Percentiles rank a stretch among this genome's conserved stretches.
These are phyloP conservation scores for Dissoconium aciculare DNA, from an alignment of 2,329 filamentous ascomycete species.

Conservation along the genomic window DNA sequence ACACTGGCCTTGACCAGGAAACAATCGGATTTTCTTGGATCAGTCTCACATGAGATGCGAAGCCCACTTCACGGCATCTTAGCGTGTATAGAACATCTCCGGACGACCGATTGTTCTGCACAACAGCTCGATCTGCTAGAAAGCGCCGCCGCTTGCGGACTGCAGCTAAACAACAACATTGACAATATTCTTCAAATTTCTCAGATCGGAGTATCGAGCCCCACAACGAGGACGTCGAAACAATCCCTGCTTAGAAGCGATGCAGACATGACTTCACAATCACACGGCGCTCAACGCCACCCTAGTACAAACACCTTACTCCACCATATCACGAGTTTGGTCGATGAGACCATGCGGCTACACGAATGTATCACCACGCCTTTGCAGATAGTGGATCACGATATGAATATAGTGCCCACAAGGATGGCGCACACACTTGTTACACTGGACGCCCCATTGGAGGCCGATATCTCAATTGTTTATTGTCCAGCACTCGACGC, in stretches of 20 bases:
- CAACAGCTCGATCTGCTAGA: slow-evolving; percentile 9
- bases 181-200: slow-evolving; percentile 30
- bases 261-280: neutral
- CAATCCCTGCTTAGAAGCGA: slow-evolving; percentile 20
- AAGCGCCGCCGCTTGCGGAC: slow-evolving; percentile 25
- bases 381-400: neutral
- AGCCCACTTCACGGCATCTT: slow-evolving; percentile 18
- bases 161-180: slow-evolving; percentile 28
- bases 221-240: slow-evolving; percentile 16
- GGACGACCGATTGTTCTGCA: slow-evolving; percentile 17
- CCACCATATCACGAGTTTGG: neutral
- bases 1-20: slow-evolving; percentile 29
- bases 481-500: slow-evolving; percentile 2
- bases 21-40: slow-evolving; percentile 28
- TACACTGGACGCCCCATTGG: slow-evolving; percentile 2
- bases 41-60: slow-evolving; percentile 27
- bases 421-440: slow-evolving; percentile 2
- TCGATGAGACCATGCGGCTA: slow-evolving; percentile 1
- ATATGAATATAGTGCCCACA: neutral
- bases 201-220: slow-evolving; percentile 21
- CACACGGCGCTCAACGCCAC: neutral
- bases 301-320: neutral
- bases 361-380: neutral
- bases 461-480: slow-evolving; percentile 2
- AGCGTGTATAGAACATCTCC: slow-evolving; percentile 26